Conservation (phyloP, 345 rosid species). For the Populus simonii region DNA sequence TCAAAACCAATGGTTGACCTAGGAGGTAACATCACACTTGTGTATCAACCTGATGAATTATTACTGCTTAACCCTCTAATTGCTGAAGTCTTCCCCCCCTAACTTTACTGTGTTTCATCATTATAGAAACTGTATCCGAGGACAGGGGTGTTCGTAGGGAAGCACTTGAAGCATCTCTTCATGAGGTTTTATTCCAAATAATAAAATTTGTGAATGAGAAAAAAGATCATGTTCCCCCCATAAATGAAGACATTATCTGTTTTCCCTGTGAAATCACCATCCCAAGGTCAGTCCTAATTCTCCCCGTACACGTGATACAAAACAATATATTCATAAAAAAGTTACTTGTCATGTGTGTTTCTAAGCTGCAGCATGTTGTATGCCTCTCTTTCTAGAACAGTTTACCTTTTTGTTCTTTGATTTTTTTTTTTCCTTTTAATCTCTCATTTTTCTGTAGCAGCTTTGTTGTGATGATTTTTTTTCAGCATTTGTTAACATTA, state of each 20-base stretch:
- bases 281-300: conserved; percentile 61
- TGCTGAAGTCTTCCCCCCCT: neutral
- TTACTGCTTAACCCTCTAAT: neutral
- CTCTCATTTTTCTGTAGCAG: neutral
- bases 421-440: neutral
- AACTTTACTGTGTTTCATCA: neutral
- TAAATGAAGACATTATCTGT: conserved; percentile 66
- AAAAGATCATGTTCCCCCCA: conserved; percentile 89
- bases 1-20: conserved; percentile 59
- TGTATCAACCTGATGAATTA: neutral
- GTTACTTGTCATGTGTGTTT: neutral
- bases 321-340: neutral
- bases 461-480: neutral
- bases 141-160: conserved; percentile 67
- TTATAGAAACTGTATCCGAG: conserved; percentile 50
- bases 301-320: neutral
- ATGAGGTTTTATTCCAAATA: conserved; percentile 82
- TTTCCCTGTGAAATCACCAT: conserved; percentile 80
- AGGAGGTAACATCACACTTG: conserved; percentile 48
- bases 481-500: neutral
- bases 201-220: conserved; percentile 92
- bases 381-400: neutral
- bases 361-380: neutral
- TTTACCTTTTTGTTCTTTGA: neutral
- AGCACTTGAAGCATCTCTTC: conserved; percentile 74